A percentile compares a stretch with the other conserved stretches of the same genome.
Conservation (phyloP, 2,329 filamentous ascomycete genomes). For the Penicillium sp. region DNA sequence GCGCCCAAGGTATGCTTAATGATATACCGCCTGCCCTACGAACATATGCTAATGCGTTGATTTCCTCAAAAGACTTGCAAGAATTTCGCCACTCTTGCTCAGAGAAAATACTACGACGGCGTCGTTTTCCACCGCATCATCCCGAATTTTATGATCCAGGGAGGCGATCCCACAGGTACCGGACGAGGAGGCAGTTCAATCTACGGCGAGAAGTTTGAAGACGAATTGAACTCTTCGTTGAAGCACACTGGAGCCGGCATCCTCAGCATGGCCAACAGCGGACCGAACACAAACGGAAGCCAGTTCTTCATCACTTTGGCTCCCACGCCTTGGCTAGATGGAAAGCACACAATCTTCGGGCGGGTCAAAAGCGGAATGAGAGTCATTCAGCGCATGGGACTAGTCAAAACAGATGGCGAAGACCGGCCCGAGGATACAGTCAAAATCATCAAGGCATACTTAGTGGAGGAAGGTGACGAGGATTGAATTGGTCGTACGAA, state of each 20-base stretch:
- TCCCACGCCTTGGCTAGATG: conserved; percentile 92
- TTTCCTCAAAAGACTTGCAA: conserved; percentile 60
- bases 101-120: conserved; percentile 81
- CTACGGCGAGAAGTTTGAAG: conserved; percentile 89
- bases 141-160: conserved; percentile 93
- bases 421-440: conserved; percentile 80
- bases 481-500: conserved; percentile 25
- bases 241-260: conserved; percentile 92
- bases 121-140: conserved; percentile 93
- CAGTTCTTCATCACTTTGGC: conserved; percentile 97
- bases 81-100: conserved; percentile 78
- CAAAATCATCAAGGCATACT: conserved; percentile 68
- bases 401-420: conserved; percentile 76
- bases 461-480: conserved; percentile 59
- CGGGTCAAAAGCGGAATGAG: conserved; percentile 78
- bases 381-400: conserved; percentile 80
- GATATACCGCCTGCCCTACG: not conserved
- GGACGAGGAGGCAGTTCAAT: conserved; percentile 84
- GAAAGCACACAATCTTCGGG: conserved; percentile 96
- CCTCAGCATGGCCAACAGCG: conserved; percentile 95
- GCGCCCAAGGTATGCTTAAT: conserved; percentile 61
- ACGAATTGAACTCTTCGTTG: conserved; percentile 74
- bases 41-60: conserved; percentile 16
- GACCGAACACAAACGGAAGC: conserved; percentile 86
- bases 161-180: conserved; percentile 89